Percentiles rank a stretch among this genome's conserved stretches.
Evolutionary conservation across 768 basidiomycete species (phyloP).

Genomic region (Mycena indigotica): DNA sequence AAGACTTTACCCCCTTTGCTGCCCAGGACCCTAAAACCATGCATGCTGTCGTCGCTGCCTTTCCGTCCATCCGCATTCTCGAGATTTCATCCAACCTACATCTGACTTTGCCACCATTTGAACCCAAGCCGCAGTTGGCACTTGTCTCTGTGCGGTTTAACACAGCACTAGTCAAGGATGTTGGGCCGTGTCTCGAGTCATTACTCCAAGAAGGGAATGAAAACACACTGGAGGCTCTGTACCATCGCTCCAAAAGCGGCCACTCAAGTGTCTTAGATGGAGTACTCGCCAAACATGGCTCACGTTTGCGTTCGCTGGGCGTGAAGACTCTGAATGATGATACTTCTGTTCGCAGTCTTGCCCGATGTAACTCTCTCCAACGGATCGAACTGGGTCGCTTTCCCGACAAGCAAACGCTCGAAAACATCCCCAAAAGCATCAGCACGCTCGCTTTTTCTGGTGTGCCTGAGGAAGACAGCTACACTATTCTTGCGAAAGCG

Average conservation of each 20-base stretch:
- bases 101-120: conserved; percentile 3
- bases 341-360: neutral
- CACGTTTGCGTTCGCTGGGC: conserved; percentile 10
- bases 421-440: conserved; percentile 11
- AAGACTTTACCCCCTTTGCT: conserved; percentile 9
- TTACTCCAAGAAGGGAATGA: neutral
- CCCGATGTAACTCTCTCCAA: conserved; percentile 9
- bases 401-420: conserved; percentile 3
- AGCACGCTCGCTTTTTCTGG: conserved; percentile 6
- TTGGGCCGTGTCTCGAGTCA: conserved; percentile 14
- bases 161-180: conserved; percentile 2
- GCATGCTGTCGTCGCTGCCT: conserved; percentile 13
- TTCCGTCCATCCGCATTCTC: conserved; percentile 15
- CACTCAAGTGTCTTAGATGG: neutral
- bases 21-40: conserved; percentile 6
- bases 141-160: conserved; percentile 12
- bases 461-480: neutral
- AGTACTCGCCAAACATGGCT: conserved; percentile 7
- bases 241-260: conserved; percentile 4
- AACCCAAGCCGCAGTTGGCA: conserved; percentile 4
- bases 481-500: neutral
- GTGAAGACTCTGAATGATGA: conserved; percentile 2
- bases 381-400: conserved; percentile 15
- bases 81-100: conserved; percentile 8
- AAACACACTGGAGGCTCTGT: conserved; percentile 9